Evolutionary conservation across 2,329 filamentous ascomycete species (phyloP), one percentile per base, ranked within the genome.

Genomic region (Cercospora brassicicola): DNA sequence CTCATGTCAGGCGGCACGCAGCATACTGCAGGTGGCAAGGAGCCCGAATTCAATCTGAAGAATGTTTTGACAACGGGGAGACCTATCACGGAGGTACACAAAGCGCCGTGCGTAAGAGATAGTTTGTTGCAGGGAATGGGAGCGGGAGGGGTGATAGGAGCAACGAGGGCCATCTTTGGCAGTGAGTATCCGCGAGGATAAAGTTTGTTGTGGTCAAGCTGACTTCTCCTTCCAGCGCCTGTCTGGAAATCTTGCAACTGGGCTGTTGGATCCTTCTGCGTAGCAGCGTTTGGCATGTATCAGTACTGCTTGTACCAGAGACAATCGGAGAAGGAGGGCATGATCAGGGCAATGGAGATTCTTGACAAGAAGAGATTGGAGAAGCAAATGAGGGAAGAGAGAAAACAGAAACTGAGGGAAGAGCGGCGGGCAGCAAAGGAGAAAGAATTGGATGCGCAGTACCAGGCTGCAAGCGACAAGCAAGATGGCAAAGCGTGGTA

Each of bases 311-410:
- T 93, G 76, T 89, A 89, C 73, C 86, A 87, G 69, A 86, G 93
- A 67, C 84, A 87, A 59, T 85, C 90, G 69, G 94, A 98, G 80
- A 87, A 90, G 74, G 88, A 89, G 69, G 91, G 92, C 70, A 94
- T 99, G 89, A 91, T 91, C 78, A 85, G 93, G 72, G 91, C 91
- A 3, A 90, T 96, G 65, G 92, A 96, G 77, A 87, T 95, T 67
- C 90, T 94, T 79, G 89, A 91, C 76, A 84, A 87, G 74, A 89
- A 93, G 79, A 89, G 91, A 76, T 83, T 85, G 4, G 88, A 91
- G 79, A 76, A 77, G 67, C 87, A 89, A 77, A 85, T 77, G 55
- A 79, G 82, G 45, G 82, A 82, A 71, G 78, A 79, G n/a, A 79
- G 80, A 67, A 81, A 80, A 71, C 81, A 83, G 67, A 75, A 75